phyloP scores from a whole-genome alignment of 495 filamentous ascomycete genomes.

The Penicillium turbatum region DNA sequence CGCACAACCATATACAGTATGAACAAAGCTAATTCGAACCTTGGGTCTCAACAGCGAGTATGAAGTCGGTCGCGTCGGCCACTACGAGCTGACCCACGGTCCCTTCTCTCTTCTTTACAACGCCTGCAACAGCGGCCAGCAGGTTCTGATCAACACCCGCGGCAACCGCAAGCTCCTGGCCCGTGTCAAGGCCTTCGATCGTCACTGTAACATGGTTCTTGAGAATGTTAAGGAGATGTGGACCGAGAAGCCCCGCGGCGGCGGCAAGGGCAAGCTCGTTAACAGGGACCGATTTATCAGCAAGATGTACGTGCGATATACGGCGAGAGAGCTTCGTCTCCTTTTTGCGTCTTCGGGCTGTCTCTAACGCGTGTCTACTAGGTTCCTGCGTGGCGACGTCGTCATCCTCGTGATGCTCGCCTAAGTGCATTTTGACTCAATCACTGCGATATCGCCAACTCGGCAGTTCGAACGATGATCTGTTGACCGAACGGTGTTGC shows the following conservation, averaged over 20 bases:
- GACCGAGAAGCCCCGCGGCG: slow-evolving; percentile 90
- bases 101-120: slow-evolving; percentile 91
- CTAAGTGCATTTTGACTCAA: not conserved
- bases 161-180: slow-evolving; percentile 84
- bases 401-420: slow-evolving; percentile 83
- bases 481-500: no score
- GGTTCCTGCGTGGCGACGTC: slow-evolving; percentile 90
- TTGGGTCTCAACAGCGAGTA: slow-evolving; percentile 59
- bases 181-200: slow-evolving; percentile 81
- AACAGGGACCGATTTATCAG: slow-evolving; percentile 99
- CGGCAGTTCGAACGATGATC: no score
- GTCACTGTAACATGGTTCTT: slow-evolving; percentile 97
- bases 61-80: slow-evolving; percentile 81
- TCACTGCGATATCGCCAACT: no score
- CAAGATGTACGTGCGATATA: slow-evolving; percentile 71
- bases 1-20: slow-evolving; percentile 15
- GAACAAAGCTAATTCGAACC: slow-evolving; percentile 23
- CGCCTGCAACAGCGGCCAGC: slow-evolving; percentile 52
- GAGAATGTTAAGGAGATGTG: slow-evolving; percentile 99
- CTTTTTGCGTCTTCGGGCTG: not conserved
- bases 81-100: slow-evolving; percentile 83
- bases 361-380: slow-evolving; percentile 30
- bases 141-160: slow-evolving; percentile 85
- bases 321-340: not conserved
- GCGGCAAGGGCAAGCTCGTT: slow-evolving; percentile 82